A percentile compares a stretch with the other conserved stretches of the same genome.
Evolutionary conservation across 768 basidiomycete genomes (phyloP).

Genomic region (Kwoniella botswanensis): DNA sequence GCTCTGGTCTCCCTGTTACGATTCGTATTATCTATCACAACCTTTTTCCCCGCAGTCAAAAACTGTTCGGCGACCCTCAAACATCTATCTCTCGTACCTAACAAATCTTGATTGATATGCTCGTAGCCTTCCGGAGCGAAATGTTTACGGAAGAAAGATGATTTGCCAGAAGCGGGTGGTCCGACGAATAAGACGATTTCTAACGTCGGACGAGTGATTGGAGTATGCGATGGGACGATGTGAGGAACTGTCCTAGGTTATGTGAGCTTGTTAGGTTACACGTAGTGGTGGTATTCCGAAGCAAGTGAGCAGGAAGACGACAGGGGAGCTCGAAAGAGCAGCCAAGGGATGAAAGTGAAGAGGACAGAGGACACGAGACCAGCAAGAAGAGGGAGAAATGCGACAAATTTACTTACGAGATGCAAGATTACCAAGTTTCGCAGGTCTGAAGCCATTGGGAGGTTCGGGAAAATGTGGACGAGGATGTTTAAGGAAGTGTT

Average conservation of each 20-base stretch:
- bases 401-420: conserved; percentile 42
- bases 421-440: conserved; percentile 57
- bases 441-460: conserved; percentile 74
- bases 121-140: conserved; percentile 73
- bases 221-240: conserved; percentile 62
- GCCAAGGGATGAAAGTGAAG: neutral
- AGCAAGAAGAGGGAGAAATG: neutral
- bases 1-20: conserved; percentile 72
- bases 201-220: conserved; percentile 53
- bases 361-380: neutral
- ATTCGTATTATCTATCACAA: conserved; percentile 94
- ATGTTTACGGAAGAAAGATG: conserved; percentile 73
- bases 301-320: no score
- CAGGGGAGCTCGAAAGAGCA: neutral
- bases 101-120: conserved; percentile 84
- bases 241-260: conserved; percentile 51
- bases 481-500: conserved; percentile 71
- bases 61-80: conserved; percentile 68
- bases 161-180: conserved; percentile 75
- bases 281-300: neutral
- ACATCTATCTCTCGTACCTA: conserved; percentile 78
- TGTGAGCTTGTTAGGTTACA: neutral
- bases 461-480: conserved; percentile 60
- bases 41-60: conserved; percentile 66
- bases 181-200: conserved; percentile 70